Percentiles rank a stretch among this genome's conserved stretches.
These are phyloP conservation scores for Euphrasia arctica DNA, from an alignment of 305 asterid species.

Conservation along the genomic window DNA sequence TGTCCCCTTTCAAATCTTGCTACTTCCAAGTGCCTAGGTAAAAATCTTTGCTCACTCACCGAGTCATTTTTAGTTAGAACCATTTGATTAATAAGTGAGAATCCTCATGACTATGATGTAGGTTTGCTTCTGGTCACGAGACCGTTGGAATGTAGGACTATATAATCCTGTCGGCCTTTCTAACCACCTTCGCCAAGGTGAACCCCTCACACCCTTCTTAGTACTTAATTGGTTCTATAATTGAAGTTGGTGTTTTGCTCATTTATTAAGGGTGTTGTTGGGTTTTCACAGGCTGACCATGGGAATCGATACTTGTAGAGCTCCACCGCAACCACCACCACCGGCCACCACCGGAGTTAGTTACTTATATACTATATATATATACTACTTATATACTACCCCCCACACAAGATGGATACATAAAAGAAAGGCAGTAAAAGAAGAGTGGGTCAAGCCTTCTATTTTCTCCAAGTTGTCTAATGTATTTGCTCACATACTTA, in stretches of 20 bases:
- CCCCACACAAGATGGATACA: constrained; percentile 53
- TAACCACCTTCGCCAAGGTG: constrained; percentile 27
- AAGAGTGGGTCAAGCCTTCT: constrained; percentile 52
- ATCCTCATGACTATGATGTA: constrained; percentile 24
- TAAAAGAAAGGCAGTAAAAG: constrained; percentile 44
- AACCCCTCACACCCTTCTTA: background rate
- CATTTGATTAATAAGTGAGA: constrained; percentile 1
- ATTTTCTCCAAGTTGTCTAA: constrained; percentile 40
- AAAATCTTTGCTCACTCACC: background rate
- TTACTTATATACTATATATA: constrained; percentile 38
- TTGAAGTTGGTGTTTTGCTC: constrained; percentile 30
- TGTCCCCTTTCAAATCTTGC: constrained; percentile 57
- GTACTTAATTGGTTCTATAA: constrained; percentile 24
- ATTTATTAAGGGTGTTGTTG: constrained; percentile 30
- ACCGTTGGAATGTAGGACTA: constrained; percentile 68
- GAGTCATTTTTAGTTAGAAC: background rate
- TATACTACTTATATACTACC: constrained; percentile 37
- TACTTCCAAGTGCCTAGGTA: constrained; percentile 70
- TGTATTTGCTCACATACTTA: constrained; percentile 36
- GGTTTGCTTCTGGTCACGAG: constrained; percentile 76
- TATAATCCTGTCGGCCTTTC: constrained; percentile 36
- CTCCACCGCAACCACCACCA: constrained; percentile 12
- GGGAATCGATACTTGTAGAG: constrained; percentile 24
- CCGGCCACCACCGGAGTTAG: constrained; percentile 24
- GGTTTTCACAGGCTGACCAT: constrained; percentile 31